These are phyloP conservation scores for Moricandia arvensis DNA, from an alignment of 345 rosid genomes.

Conservation along the genomic window DNA sequence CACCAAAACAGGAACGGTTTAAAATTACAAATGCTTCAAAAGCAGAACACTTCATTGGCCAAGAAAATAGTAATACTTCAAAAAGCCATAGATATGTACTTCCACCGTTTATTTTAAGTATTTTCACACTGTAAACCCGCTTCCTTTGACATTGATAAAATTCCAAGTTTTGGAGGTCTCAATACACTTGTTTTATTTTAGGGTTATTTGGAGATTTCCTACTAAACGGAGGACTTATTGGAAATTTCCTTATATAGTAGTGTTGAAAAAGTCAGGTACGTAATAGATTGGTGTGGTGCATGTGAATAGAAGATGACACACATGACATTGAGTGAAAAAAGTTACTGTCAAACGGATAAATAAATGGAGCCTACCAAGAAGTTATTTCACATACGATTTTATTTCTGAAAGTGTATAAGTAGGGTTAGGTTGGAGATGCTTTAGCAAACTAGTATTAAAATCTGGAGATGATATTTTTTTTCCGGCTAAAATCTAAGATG, in stretches of 20 bases:
- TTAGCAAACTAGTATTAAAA: background rate
- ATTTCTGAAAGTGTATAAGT: conserved; percentile 8
- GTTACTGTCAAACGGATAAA: too few relatives aligned
- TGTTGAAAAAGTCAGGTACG: conserved; percentile 22
- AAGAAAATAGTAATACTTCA: background rate
- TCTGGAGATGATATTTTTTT: background rate
- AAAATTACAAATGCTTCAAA: background rate
- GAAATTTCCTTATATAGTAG: background rate
- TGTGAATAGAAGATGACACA: conserved; percentile 19
- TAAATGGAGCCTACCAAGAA: background rate
- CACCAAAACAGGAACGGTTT: background rate
- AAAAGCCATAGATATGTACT: background rate
- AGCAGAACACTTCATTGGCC: background rate
- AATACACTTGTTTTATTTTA: conserved; percentile 23
- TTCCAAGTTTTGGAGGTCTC: conserved; percentile 15
- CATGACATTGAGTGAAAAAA: background rate
- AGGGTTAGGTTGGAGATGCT: background rate
- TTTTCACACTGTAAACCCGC: conserved; percentile 22
- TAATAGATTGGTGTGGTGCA: conserved; percentile 30
- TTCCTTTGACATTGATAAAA: conserved; percentile 20
- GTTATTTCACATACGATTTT: background rate
- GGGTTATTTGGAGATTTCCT: background rate
- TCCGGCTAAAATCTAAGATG: background rate
- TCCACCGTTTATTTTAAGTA: background rate
- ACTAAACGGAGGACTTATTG: background rate